Percentiles rank a stretch among this genome's conserved stretches.
phyloP scores from a whole-genome alignment of 2,329 filamentous ascomycete genomes.

The Akanthomyces dipterigenus region DNA sequence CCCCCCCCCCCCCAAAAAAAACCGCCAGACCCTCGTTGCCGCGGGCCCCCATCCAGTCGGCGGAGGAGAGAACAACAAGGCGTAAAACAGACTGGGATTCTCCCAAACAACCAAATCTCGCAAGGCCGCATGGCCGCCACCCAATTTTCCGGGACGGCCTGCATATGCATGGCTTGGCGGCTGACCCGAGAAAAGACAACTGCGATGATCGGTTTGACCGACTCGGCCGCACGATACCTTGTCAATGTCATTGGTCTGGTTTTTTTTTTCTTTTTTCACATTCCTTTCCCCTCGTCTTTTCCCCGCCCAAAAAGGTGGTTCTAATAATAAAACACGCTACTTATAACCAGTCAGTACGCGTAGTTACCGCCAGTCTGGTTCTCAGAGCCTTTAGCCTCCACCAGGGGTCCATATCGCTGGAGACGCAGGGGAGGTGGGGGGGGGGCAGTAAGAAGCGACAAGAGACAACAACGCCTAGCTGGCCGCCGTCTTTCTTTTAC shows the following conservation, averaged over 20 bases:
- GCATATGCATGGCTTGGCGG: neutral
- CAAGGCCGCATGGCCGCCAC: neutral
- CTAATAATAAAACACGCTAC: neutral
- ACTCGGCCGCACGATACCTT: neutral
- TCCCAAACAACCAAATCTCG: neutral
- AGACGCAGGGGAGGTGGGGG: neutral
- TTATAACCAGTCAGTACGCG: too few species aligned
- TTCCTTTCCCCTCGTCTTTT: neutral
- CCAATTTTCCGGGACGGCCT: constrained; percentile 1
- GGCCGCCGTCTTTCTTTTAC: neutral
- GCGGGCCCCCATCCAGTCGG: too few species aligned
- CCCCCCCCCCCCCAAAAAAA: too few species aligned
- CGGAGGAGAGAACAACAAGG: neutral
- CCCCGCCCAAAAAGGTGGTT: neutral
- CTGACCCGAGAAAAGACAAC: neutral
- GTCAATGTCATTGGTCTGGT: neutral
- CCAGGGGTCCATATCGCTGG: neutral
- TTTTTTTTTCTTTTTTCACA: neutral
- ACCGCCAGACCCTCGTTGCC: too few species aligned
- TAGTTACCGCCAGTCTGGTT: neutral
- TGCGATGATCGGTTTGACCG: neutral
- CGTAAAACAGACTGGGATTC: neutral
- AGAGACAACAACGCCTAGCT: constrained; percentile 4
- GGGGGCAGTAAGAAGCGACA: neutral
- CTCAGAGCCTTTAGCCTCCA: neutral